Conservation (phyloP, 2,329 filamentous ascomycete species). For the Fusarium sp. region DNA sequence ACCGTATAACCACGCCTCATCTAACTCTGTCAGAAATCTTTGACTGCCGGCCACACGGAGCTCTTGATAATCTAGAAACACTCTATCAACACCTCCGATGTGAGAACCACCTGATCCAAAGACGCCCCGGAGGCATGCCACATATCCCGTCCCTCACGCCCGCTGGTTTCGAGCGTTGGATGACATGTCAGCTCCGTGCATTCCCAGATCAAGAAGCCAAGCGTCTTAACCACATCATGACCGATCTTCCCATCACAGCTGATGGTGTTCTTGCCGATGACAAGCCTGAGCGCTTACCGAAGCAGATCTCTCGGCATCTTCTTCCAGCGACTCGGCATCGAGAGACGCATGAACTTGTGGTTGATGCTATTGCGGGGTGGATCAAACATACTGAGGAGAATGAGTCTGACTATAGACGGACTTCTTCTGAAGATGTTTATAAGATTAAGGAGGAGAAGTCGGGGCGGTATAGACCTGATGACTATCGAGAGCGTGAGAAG, state of each 20-base stretch:
- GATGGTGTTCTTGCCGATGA: conserved; percentile 67
- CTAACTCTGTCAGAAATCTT: conserved; percentile 59
- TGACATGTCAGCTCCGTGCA: conserved; percentile 76
- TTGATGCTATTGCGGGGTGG: conserved; percentile 65
- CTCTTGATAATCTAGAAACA: conserved; percentile 47
- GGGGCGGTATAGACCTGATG: conserved; percentile 28
- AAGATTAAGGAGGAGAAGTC: conserved; percentile 28
- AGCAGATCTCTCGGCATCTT: conserved; percentile 77
- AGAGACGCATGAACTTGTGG: conserved; percentile 66
- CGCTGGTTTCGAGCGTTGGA: conserved; percentile 75
- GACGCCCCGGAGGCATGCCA: conserved; percentile 59
- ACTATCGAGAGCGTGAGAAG: conserved; percentile 28
- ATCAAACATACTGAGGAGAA: conserved; percentile 33
- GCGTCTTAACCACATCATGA: conserved; percentile 73
- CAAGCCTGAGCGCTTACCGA: conserved; percentile 77
- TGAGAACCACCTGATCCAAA: conserved; percentile 73
- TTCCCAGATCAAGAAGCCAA: conserved; percentile 79
- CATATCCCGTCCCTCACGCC: conserved; percentile 72
- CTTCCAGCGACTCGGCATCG: conserved; percentile 70
- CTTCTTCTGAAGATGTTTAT: conserved; percentile 26
- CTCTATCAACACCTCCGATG: conserved; percentile 65
- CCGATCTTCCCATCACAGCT: conserved; percentile 73
- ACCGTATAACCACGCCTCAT: not conserved
- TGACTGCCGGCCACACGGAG: conserved; percentile 47
- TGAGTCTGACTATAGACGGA: conserved; percentile 16